These are phyloP conservation scores for sunflower (Helianthus annuus) DNA, from an alignment of 129 eudicot genomes.

Conservation along the genomic window DNA sequence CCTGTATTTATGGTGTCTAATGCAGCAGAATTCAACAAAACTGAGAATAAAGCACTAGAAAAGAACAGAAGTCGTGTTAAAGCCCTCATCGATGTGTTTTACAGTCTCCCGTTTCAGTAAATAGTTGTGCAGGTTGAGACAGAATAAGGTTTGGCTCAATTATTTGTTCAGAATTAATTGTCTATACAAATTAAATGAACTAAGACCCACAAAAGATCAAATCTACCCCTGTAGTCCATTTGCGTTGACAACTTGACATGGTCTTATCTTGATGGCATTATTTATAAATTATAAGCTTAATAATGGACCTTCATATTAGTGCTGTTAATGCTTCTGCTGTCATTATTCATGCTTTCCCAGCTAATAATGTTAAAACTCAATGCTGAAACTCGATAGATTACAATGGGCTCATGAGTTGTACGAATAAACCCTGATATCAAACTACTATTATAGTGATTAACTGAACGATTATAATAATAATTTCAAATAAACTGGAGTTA, in stretches of 20 bases:
- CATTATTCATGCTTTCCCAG: not conserved
- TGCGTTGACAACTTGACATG: not conserved
- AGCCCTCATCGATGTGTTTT: not conserved
- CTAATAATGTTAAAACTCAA: no score
- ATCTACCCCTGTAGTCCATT: not conserved
- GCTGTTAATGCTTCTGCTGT: no score
- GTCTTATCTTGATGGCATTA: constrained; percentile 11
- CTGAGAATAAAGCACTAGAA: not conserved
- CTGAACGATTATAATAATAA: no score
- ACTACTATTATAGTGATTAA: no score
- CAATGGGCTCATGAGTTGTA: no score
- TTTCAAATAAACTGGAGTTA: no score
- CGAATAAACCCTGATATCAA: no score
- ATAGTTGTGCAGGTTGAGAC: not conserved
- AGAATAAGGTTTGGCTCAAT: not conserved
- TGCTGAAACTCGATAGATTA: no score
- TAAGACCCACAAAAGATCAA: not conserved
- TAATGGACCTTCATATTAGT: no score
- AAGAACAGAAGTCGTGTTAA: not conserved
- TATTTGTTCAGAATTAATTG: constrained; percentile 13
- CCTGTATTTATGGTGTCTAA: constrained; percentile 15
- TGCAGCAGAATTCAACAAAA: constrained; percentile 5
- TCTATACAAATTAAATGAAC: not conserved
- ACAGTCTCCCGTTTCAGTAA: not conserved
- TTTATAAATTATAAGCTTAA: no score